Percentiles rank a stretch among this genome's conserved stretches.
phyloP scores from a whole-genome alignment of 2,329 filamentous ascomycete species.

The Trichoderma sp. region DNA sequence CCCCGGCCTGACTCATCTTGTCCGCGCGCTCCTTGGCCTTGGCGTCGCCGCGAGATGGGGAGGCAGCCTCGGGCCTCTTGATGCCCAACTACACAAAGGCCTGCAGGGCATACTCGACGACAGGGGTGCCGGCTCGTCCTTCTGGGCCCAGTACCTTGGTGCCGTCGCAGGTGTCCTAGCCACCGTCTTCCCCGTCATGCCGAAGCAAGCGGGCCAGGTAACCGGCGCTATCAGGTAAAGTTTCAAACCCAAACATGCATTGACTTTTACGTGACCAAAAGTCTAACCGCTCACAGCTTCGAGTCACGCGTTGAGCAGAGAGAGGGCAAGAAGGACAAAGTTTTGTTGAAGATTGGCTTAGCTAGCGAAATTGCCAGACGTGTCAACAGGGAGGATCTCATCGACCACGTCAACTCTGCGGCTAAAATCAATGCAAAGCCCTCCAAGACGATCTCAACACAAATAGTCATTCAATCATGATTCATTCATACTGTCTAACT shows the following conservation, averaged over 20 bases:
- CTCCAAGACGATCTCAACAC: constrained; percentile 34
- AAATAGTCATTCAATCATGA: constrained; percentile 29
- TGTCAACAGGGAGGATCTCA: constrained; percentile 34
- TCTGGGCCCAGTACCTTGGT: constrained; percentile 55
- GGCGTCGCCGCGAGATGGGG: constrained; percentile 73
- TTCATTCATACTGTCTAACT: constrained; percentile 16
- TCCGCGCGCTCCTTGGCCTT: constrained; percentile 68
- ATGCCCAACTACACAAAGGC: constrained; percentile 42
- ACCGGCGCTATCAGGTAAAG: constrained; percentile 38
- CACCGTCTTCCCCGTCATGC: constrained; percentile 41
- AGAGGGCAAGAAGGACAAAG: constrained; percentile 36
- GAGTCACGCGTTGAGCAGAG: constrained; percentile 27
- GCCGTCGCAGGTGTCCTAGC: constrained; percentile 45
- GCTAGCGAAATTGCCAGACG: constrained; percentile 29
- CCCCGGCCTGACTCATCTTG: constrained; percentile 71
- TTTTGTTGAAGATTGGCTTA: constrained; percentile 38
- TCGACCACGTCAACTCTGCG: constrained; percentile 33
- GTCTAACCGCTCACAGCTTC: constrained; percentile 27
- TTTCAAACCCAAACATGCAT: not conserved
- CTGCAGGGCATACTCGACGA: constrained; percentile 42
- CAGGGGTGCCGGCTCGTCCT: constrained; percentile 39
- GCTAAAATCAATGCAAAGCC: constrained; percentile 33
- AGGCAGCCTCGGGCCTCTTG: constrained; percentile 51
- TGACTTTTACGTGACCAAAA: not conserved
- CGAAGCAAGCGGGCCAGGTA: constrained; percentile 36